Conservation (phyloP, 1,284 basidiomycete species). For the Cronartium ribicola region DNA sequence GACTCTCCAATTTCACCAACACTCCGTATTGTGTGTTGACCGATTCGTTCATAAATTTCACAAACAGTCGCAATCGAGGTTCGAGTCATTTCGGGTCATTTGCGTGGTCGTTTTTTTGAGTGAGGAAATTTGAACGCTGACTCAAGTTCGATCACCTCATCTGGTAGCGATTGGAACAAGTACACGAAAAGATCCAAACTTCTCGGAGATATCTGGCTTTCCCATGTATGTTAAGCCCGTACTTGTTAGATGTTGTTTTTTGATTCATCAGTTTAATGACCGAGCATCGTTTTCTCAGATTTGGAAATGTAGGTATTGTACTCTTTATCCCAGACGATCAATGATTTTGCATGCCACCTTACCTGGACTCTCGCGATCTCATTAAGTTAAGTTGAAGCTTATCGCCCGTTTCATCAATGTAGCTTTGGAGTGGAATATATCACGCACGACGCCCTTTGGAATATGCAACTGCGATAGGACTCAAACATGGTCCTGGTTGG, state of each 20-base stretch:
- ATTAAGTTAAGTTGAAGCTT: not conserved
- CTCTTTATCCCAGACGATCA: not conserved
- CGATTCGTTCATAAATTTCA: not conserved
- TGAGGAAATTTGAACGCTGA: not conserved
- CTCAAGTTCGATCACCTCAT: not conserved
- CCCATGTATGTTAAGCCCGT: conserved; percentile 10
- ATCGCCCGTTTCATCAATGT: not conserved
- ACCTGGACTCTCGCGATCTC: not conserved
- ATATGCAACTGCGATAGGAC: not conserved
- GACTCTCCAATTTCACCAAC: not conserved
- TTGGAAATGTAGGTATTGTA: not conserved
- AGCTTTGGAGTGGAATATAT: not conserved
- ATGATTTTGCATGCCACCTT: too few relatives aligned
- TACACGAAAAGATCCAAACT: not conserved
- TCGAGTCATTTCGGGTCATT: not conserved
- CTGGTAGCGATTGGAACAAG: conserved; percentile 17
- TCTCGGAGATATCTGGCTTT: conserved; percentile 8
- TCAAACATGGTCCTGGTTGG: conserved; percentile 20
- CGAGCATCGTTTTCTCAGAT: not conserved
- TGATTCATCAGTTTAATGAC: not conserved
- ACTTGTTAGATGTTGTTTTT: not conserved
- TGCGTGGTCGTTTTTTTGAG: not conserved
- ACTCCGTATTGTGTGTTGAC: not conserved
- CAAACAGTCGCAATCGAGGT: not conserved
- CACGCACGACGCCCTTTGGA: not conserved